These are phyloP conservation scores for Yamadazyma ubonensis DNA, from an alignment of 805 yeast genomes.

Conservation along the genomic window DNA sequence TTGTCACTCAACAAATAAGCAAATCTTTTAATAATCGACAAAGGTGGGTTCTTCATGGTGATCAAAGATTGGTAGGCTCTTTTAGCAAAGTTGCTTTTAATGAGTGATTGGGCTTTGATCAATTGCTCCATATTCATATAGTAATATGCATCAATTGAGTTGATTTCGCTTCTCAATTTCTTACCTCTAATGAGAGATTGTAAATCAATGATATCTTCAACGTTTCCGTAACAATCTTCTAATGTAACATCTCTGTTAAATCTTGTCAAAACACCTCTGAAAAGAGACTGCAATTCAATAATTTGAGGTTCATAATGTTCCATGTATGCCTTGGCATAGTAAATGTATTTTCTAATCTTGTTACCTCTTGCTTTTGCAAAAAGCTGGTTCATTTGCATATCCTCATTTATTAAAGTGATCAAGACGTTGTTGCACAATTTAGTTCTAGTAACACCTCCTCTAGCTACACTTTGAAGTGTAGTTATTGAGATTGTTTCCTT, in stretches of 20 bases:
- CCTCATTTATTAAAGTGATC: constrained; percentile 42
- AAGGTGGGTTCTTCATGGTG: constrained; percentile 70
- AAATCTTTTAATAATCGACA: constrained; percentile 73
- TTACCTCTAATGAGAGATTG: constrained; percentile 59
- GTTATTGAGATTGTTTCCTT: constrained; percentile 11
- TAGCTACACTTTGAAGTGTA: constrained; percentile 43
- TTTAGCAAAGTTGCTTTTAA: constrained; percentile 66
- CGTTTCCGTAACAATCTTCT: constrained; percentile 51
- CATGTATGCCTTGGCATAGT: constrained; percentile 17
- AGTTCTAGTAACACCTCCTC: constrained; percentile 47
- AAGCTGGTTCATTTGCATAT: constrained; percentile 33
- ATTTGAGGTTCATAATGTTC: constrained; percentile 24
- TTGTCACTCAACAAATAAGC: constrained; percentile 71
- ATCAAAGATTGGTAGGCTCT: constrained; percentile 73
- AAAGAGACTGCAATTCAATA: constrained; percentile 51
- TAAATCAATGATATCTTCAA: constrained; percentile 39
- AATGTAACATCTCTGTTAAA: constrained; percentile 52
- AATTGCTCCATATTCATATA: constrained; percentile 54
- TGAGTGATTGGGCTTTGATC: constrained; percentile 68
- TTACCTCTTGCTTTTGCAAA: constrained; percentile 48
- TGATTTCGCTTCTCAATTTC: constrained; percentile 35
- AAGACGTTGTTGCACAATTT: constrained; percentile 43
- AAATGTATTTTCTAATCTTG: constrained; percentile 29
- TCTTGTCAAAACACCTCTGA: constrained; percentile 64
- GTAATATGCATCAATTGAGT: constrained; percentile 47